Base-by-base conservation (phyloP, 2,329 filamentous ascomycete species). In the Xylaria sp. region DNA sequence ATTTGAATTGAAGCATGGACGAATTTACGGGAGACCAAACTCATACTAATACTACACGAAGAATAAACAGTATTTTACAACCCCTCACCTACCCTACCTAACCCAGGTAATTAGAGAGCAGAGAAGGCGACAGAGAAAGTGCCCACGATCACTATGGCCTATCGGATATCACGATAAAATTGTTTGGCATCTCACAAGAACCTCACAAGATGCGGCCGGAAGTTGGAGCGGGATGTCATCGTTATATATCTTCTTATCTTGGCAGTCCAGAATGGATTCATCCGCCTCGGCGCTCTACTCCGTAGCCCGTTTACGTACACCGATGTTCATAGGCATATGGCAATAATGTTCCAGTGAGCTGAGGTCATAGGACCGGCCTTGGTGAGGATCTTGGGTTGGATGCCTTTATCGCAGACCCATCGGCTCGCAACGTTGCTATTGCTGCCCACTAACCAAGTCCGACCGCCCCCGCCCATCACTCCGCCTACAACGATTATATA, bases 231-330 rank as follows among this genome's bases (percentile, higher is more conserved):
- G 71, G 73, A 69, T 71, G 71, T 74, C 70, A 33, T 70, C 48
- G 62, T 67, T 72, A 31, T 71, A 52, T 61, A 57, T 48, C 58
- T 70, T 61, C 46, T 62, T 54, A 28, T 60, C 75, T 76, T 77
- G 74, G 74, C 74, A 67, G 64, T 62, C 66, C 75, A 70, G 71
- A 69, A 71, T 70, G 69, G 69, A 74, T 75, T 72, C 67, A 75
- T 71, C 73, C 73, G 70, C 36, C 64, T 62, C 56, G 60, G 60
- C 51, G 18, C 49, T 20, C 48, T 12, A 52, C 61, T 67, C 64
- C 61, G 61, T 36, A 25, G 43, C 28, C 48, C 28, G n/a, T 57
- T 39, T 67, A 49, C 48, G 48, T 49, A 18, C 56, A 23, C 33
- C 25, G 23, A 41, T 20, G 61, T 46, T 60, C 18, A n/a, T 46